Conservation (phyloP, 2,329 filamentous ascomycete genomes). For the Neonectria ditissima region DNA sequence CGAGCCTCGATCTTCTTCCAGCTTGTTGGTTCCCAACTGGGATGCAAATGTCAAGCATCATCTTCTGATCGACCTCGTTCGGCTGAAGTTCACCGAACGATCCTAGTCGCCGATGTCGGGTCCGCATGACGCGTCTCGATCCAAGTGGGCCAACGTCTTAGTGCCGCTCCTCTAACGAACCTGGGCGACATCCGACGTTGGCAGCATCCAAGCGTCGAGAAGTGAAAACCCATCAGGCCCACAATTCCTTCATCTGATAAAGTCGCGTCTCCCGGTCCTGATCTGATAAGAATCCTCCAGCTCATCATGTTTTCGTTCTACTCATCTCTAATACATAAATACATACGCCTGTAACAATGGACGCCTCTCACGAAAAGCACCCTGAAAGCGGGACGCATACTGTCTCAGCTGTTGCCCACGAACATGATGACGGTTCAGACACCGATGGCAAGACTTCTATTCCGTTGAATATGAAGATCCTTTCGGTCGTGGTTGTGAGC, state of each 20-base stretch:
- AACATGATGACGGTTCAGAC: conserved; percentile 30
- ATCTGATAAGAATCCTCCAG: conserved; percentile 20
- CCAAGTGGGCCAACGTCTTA: conserved; percentile 22
- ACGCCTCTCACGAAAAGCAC: conserved; percentile 13
- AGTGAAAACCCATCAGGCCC: conserved; percentile 21
- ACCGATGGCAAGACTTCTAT: conserved; percentile 40
- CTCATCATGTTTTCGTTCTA: conserved; percentile 11
- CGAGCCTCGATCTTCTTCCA: too few relatives aligned
- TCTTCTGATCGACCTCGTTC: neutral
- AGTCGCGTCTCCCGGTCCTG: conserved; percentile 21
- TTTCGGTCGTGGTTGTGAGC: conserved; percentile 62
- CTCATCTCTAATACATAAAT: neutral
- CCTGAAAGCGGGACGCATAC: conserved; percentile 15
- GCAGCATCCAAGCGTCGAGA: neutral
- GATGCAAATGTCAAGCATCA: too few relatives aligned
- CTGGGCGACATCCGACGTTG: neutral
- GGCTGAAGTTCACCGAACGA: neutral
- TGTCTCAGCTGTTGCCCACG: conserved; percentile 23
- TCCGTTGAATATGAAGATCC: conserved; percentile 47
- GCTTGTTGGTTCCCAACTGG: too few relatives aligned
- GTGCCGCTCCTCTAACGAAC: conserved; percentile 12
- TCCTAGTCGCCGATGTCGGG: conserved; percentile 17
- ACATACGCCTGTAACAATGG: conserved; percentile 17
- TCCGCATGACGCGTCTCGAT: conserved; percentile 15
- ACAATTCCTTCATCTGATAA: conserved; percentile 42